Percentiles rank a stretch among this genome's conserved stretches.
Conservation (phyloP, 1,139 yeast genomes). For the Candida neerlandica region DNA sequence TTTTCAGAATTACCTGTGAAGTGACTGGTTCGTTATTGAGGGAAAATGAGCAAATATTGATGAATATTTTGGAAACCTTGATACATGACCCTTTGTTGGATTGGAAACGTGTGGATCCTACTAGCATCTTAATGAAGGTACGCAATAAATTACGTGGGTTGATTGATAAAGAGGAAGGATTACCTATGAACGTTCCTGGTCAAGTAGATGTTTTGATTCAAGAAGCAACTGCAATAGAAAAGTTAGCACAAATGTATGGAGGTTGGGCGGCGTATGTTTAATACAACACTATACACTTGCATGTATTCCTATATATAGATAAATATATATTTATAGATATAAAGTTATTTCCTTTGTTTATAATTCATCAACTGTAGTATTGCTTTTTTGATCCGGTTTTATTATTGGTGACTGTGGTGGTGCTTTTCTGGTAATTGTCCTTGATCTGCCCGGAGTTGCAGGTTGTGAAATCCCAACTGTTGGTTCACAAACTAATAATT, state of each 20-base stretch:
- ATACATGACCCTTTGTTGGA: constrained; percentile 89
- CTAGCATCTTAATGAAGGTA: constrained; percentile 72
- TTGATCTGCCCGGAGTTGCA: constrained; percentile 8
- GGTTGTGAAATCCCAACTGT: constrained; percentile 18
- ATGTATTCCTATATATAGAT: not conserved
- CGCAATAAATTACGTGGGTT: constrained; percentile 81
- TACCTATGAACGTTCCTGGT: constrained; percentile 88
- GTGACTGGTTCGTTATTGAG: constrained; percentile 76
- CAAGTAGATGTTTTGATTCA: constrained; percentile 90
- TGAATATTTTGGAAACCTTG: constrained; percentile 91
- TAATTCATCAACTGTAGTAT: not conserved
- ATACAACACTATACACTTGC: not conserved
- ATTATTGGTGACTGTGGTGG: constrained; percentile 14
- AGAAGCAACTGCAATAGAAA: constrained; percentile 74
- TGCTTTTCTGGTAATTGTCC: constrained; percentile 12
- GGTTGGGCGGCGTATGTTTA: constrained; percentile 85
- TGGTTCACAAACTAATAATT: constrained; percentile 15
- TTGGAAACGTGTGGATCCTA: constrained; percentile 59
- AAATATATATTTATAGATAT: no score
- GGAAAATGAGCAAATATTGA: constrained; percentile 80
- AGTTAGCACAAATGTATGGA: constrained; percentile 82
- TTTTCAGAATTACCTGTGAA: constrained; percentile 83
- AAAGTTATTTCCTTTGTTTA: not conserved
- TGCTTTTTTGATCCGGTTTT: not conserved
- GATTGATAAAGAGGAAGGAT: constrained; percentile 75